Base-by-base conservation (phyloP, 352 stramenopile genomes). In the Globisporangium recalcitrans region DNA sequence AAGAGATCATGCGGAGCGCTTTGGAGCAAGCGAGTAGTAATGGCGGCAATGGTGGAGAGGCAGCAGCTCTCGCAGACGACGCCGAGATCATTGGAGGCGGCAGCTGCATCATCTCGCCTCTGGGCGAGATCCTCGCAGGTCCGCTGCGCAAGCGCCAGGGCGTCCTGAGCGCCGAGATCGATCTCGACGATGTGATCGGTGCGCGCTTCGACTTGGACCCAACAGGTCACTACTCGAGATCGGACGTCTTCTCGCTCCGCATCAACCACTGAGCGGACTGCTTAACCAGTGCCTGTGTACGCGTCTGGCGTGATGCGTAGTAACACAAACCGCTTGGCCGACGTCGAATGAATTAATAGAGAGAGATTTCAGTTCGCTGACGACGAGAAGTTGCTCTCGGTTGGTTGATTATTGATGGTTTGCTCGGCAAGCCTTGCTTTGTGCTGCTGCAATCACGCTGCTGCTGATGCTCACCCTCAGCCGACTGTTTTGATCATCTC, bases 31-130 rank as follows among this genome's bases (percentile, higher is more conserved):
- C n/a, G 10, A 52, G 40, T n/a, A 44, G 9, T 38, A 38, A 9
- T 38, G 10, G 36, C 14, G 14, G 4, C 8, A 14, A 5, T n/a
- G 22, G 21, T 9, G 38, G 51, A 4, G 32, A 4, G 29, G 24
- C n/a, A 5, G 8, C 55, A 13, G 14, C 40, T 10, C 53, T 64
- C 10, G 11, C 54, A 21, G 58, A 65, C 24, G 65, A 71, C 48
- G 52, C 54, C 0, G 65, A 60, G 65, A 67, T 71, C 60, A 71
- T 71, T 40, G 54, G 61, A 1, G 65, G 65, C 21, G 65, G 65
- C n/a, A 68, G 61, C 55, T 71, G 65, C 61, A 71, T 71, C 61
- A 63, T 71, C 44, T 71, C 65, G 44, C 65, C 65, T 2, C 42
- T 71, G 38, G 65, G 65, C 4, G 48, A 71, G 36, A 36, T 71